phyloP scores from a whole-genome alignment of 345 rosid species.

The Populus ilicifolia region DNA sequence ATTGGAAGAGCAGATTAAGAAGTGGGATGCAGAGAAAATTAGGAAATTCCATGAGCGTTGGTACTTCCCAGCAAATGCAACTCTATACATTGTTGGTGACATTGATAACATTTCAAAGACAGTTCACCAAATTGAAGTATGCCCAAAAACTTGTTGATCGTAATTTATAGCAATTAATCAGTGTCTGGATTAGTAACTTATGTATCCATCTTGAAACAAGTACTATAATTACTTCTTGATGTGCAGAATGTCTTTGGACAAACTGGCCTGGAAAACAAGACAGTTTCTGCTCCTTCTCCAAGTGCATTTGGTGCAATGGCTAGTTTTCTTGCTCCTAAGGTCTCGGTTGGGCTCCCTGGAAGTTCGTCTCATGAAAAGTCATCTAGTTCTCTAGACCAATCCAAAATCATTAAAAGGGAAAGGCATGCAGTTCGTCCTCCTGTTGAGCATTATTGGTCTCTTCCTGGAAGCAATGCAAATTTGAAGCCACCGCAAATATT shows the following conservation, averaged over 20 bases:
- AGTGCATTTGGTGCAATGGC: slow-evolving; percentile 98
- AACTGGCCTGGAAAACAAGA: slow-evolving; percentile 55
- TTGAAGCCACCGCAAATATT: slow-evolving; percentile 86
- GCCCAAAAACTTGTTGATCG: slow-evolving; percentile 22
- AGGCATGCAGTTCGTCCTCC: slow-evolving; percentile 90
- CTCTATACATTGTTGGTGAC: slow-evolving; percentile 95
- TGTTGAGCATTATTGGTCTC: slow-evolving; percentile 93
- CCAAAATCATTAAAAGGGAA: slow-evolving; percentile 67
- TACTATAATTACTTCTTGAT: slow-evolving; percentile 21
- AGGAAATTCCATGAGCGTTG: slow-evolving; percentile 98
- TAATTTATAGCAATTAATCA: not conserved
- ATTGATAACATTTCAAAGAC: slow-evolving; percentile 64
- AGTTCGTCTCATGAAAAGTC: slow-evolving; percentile 62
- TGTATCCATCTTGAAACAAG: not conserved
- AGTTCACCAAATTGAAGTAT: slow-evolving; percentile 74
- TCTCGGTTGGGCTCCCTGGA: slow-evolving; percentile 82
- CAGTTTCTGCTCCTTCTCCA: slow-evolving; percentile 47
- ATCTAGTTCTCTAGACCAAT: slow-evolving; percentile 51
- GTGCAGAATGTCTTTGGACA: slow-evolving; percentile 80
- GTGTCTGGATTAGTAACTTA: not conserved
- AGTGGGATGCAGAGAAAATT: slow-evolving; percentile 98
- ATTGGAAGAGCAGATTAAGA: slow-evolving; percentile 94
- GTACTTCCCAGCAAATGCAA: slow-evolving; percentile 99
- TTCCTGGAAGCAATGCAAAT: slow-evolving; percentile 56
- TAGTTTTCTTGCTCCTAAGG: slow-evolving; percentile 94